Percentiles rank a stretch among this genome's conserved stretches.
These are phyloP conservation scores for Fraxinus dipetala DNA, from an alignment of 305 asterid species.

Conservation along the genomic window DNA sequence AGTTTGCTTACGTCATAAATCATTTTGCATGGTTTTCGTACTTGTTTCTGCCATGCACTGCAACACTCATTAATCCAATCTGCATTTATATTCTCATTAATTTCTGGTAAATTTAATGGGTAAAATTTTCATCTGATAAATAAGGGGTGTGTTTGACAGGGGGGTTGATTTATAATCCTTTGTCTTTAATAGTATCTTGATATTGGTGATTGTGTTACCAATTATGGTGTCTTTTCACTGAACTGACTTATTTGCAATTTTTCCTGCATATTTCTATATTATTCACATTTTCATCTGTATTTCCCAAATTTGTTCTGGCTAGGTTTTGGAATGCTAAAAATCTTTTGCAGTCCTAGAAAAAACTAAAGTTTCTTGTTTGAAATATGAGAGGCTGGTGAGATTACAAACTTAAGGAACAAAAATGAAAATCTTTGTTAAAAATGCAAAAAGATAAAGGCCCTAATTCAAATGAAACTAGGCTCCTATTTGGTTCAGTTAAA, in stretches of 20 bases:
- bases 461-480: background rate
- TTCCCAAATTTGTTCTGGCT: background rate
- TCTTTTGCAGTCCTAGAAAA: background rate
- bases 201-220: background rate
- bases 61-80: background rate
- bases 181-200: background rate
- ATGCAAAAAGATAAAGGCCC: background rate
- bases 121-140: background rate
- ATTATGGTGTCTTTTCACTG: background rate
- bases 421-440: background rate
- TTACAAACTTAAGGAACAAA: background rate
- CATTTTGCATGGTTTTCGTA: conserved; percentile 3
- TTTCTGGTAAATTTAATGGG: background rate
- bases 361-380: background rate
- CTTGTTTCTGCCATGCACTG: background rate
- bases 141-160: background rate
- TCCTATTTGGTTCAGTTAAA: background rate
- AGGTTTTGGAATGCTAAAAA: background rate
- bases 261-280: background rate
- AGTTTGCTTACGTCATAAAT: background rate
- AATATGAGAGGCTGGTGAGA: background rate
- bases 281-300: background rate
- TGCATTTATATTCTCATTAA: background rate
- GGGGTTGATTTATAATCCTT: background rate
- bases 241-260: background rate